Conservation (phyloP, 2,329 filamentous ascomycete genomes). For the Aspergillus flavus region DNA sequence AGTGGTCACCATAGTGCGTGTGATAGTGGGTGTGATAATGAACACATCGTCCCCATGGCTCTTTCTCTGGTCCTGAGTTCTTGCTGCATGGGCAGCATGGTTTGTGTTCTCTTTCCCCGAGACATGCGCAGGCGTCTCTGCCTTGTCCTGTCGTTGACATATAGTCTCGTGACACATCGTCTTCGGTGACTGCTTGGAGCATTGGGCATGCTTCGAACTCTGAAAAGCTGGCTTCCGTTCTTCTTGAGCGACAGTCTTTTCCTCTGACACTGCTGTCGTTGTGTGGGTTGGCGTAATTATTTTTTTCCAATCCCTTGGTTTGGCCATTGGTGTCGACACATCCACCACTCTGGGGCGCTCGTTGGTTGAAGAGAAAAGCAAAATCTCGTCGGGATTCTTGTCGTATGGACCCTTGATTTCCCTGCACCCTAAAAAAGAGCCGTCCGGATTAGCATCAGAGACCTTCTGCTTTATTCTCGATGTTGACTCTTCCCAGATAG, state of each 20-base stretch:
- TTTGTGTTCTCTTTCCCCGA: slow-evolving; percentile 29
- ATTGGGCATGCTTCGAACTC: slow-evolving; percentile 40
- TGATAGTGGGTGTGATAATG: slow-evolving; percentile 47
- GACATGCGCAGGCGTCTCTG: slow-evolving; percentile 21
- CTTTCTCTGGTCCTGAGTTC: slow-evolving; percentile 16
- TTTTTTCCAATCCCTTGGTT: slow-evolving; percentile 23
- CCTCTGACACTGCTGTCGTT: slow-evolving; percentile 18
- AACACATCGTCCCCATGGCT: slow-evolving; percentile 36
- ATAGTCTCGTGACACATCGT: slow-evolving; percentile 28
- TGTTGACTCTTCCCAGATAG: slow-evolving; percentile 37
- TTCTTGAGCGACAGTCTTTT: slow-evolving; percentile 27
- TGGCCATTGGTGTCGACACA: slow-evolving; percentile 26
- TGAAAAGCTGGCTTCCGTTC: slow-evolving; percentile 34
- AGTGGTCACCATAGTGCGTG: slow-evolving; percentile 41
- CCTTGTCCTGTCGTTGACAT: slow-evolving; percentile 20
- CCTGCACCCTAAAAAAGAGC: slow-evolving; percentile 46
- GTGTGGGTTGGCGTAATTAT: slow-evolving; percentile 4
- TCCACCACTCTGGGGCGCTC: slow-evolving; percentile 28
- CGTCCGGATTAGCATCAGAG: slow-evolving; percentile 28
- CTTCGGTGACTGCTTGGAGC: slow-evolving; percentile 33
- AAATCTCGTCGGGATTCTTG: slow-evolving; percentile 42
- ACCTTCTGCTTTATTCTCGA: slow-evolving; percentile 26
- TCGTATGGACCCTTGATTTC: slow-evolving; percentile 38
- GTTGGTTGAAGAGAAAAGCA: slow-evolving; percentile 35
- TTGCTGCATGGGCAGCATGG: slow-evolving; percentile 14